Evolutionary conservation across 257 asterid genomes (phyloP), one percentile per base, ranked within the genome.

Genomic region (Osmanthus fragrans): DNA sequence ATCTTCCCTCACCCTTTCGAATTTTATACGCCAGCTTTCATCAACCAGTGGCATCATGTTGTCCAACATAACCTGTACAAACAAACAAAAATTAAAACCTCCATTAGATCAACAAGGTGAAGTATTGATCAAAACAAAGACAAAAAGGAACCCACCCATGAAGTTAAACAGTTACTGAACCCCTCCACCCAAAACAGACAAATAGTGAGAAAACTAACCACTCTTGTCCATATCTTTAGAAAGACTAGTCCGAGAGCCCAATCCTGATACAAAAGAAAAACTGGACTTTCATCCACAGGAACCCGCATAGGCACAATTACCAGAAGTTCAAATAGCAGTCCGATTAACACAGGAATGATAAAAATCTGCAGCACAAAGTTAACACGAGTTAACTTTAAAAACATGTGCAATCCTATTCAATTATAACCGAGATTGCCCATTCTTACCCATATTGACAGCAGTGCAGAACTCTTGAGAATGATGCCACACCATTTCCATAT

Each of bases 281-380:
- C 97, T 54, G 99, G 99, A 54, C 98, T 95, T 84, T 93, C 98
- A 73, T 95, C 97, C 85, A 93, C 91, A 2, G 99, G 98, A 47
- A 93, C 99, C 77, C 99, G 91, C 98, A 95, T 95, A 10, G 99
- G 99, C 79, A 95, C 97, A 74, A 95, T 95, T 10, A 95, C 97
- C 80, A 95, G 90, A 73, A 95, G 98, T 83, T 95, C 99, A 78
- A 95, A 95, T 65, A 95, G 96, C 84, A 95, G 87, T 70, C 99
- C 99, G 18, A 95, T 95, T 74, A 95, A 77, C 69, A 95, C 98
- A 0, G 99, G 99, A 77, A 95, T 95, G 70, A 95, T 90, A 40
- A 93, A 88, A 32, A 95, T 90, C 99, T 95, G 92, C 72, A 83
- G 80, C 37, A 80, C 29, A 77, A 4, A 47, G 36, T 7, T 36